Evolutionary conservation across 1,284 basidiomycete species (phyloP), one percentile per base, ranked within the genome.

Genomic region (Marasmius oreades): DNA sequence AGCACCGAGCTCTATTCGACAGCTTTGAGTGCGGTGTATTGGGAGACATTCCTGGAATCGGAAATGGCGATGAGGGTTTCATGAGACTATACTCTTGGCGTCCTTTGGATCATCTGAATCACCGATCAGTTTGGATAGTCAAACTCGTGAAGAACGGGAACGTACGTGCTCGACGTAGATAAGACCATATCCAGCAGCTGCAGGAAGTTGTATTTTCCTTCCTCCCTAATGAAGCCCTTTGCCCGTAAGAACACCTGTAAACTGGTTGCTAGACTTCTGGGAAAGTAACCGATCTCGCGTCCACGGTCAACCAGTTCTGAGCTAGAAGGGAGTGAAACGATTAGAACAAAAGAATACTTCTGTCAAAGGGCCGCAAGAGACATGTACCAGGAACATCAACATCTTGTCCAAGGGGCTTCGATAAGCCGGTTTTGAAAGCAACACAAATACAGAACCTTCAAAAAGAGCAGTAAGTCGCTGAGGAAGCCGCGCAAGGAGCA

Each of bases 11-110:
- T 90, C n/a, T n/a, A n/a, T n/a, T n/a, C 87, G 69, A 92, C 81
- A 59, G 88, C 82, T 73, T 91, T 92, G 69, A 90, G 78, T 3
- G 90, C 90, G 52, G 89, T 90, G 75, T 79, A 92, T 69, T 90
- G 87, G 42, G 86, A 82, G 60, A 90, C 88, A 70, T 90, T 88
- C 28, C 87, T 87, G 23, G 84, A 80, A 60, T 85, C 89, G 26
- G 88, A 90, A 72, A 92, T 83, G 63, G 86, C 81, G 61, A 91
- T 86, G 53, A 77, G 72, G 72, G 66, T 51, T 76, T 74, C 64
- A 64, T 63, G 56, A 81, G 72, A 62, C 72, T 69, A 63, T 71
- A 72, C 62, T 80, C 72, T 3, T 79, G 77, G 69, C 73, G 77
- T 18, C 57, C 74, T 74, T 33, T 74, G 77, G 57, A 81, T 80